Conservation (phyloP, 371 early-diverging fungal species). For the Circinella umbellata region DNA sequence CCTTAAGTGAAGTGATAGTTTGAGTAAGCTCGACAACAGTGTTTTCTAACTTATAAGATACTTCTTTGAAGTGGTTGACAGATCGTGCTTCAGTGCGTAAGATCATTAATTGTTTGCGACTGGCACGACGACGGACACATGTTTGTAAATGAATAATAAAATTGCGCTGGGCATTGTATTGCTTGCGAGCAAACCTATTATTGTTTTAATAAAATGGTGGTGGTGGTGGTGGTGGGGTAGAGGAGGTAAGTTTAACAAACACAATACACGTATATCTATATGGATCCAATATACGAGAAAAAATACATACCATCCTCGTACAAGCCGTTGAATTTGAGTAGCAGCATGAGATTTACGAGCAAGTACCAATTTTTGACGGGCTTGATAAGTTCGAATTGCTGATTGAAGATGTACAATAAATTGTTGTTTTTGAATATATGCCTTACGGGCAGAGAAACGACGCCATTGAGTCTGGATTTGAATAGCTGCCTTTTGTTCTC, state of each 20-base stretch:
- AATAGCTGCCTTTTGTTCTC: constrained; percentile 76
- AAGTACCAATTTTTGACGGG: constrained; percentile 46
- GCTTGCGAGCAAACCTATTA: constrained; percentile 57
- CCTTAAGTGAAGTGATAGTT: constrained; percentile 66
- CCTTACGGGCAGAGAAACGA: constrained; percentile 65
- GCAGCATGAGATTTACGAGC: constrained; percentile 71
- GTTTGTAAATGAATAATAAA: constrained; percentile 81
- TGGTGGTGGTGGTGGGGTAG: too few relatives aligned
- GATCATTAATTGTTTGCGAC: constrained; percentile 62
- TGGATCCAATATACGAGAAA: neutral
- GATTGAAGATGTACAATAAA: constrained; percentile 46
- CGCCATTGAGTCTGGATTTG: constrained; percentile 77
- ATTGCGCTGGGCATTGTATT: constrained; percentile 53
- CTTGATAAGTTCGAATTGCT: constrained; percentile 57
- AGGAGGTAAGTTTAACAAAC: too few relatives aligned
- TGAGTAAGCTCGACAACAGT: constrained; percentile 95
- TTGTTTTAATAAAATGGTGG: too few relatives aligned
- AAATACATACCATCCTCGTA: constrained; percentile 56
- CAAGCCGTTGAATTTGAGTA: constrained; percentile 69
- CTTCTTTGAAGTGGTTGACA: constrained; percentile 89
- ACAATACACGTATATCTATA: too few relatives aligned
- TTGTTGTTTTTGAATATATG: constrained; percentile 42
- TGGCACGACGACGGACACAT: constrained; percentile 76
- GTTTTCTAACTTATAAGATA: constrained; percentile 90
- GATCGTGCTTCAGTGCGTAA: constrained; percentile 86